phyloP scores from a whole-genome alignment of 148 eudicot species.

The Vaccinium corymbosum region DNA sequence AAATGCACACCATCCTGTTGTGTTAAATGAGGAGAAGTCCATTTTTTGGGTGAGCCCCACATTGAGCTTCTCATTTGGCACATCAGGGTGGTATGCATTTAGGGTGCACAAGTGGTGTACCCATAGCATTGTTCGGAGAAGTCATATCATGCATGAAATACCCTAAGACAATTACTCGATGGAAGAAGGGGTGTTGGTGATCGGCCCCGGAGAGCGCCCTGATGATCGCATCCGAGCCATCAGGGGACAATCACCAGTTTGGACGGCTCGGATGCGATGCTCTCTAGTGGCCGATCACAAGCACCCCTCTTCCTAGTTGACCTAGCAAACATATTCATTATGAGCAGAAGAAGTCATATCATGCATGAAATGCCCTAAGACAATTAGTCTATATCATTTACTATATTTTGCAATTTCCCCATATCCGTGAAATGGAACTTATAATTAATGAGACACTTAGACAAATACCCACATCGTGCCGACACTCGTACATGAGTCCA shows the following conservation, averaged over 20 bases:
- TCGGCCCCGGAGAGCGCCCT: no score
- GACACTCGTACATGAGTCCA: neutral
- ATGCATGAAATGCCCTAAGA: neutral
- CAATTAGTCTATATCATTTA: neutral
- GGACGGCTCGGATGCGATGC: neutral
- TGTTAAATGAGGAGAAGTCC: no score
- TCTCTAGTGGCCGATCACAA: no score
- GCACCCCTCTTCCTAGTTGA: neutral
- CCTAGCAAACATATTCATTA: neutral
- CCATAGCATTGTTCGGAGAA: neutral
- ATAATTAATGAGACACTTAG: neutral
- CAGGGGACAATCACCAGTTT: no score
- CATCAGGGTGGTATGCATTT: no score
- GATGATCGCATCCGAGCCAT: no score
- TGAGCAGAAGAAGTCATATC: neutral
- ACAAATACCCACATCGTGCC: neutral
- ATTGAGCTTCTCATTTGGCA: no score
- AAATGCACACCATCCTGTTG: no score
- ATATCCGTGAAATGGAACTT: neutral
- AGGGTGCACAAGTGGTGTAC: no score
- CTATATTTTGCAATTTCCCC: neutral
- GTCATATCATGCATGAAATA: neutral
- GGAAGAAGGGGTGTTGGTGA: conserved; percentile 65
- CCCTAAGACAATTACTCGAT: conserved; percentile 35
- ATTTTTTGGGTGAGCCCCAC: no score